Evolutionary conservation across 2,329 filamentous ascomycete species (phyloP).

Genomic region (Cercospora sesami): DNA sequence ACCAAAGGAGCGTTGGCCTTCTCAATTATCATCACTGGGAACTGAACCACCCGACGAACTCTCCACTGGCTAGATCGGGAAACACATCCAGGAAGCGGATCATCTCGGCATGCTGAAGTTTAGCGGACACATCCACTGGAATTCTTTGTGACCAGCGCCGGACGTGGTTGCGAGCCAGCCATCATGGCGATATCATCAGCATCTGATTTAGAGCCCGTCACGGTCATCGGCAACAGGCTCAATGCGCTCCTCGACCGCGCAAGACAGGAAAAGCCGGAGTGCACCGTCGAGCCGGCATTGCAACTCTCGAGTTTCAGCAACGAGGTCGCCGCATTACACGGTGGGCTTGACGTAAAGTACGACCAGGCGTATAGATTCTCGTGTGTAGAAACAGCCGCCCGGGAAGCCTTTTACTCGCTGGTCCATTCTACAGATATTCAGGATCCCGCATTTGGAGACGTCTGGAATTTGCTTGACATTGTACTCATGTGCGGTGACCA

Average conservation of each 20-base stretch:
- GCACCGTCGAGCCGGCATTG: slow-evolving; percentile 48
- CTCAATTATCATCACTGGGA: background rate
- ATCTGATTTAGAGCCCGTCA: slow-evolving; percentile 33
- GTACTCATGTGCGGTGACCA: slow-evolving; percentile 75
- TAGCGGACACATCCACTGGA: background rate
- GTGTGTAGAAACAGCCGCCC: slow-evolving; percentile 78
- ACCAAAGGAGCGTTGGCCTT: background rate
- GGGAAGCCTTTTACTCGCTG: slow-evolving; percentile 69
- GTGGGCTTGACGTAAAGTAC: slow-evolving; percentile 31
- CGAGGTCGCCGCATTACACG: slow-evolving; percentile 31
- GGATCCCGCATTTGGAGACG: slow-evolving; percentile 72
- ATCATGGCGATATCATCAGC: slow-evolving; percentile 35
- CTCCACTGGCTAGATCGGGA: background rate
- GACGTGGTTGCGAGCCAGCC: background rate
- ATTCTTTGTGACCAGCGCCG: background rate
- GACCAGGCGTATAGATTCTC: slow-evolving; percentile 48
- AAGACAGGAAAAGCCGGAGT: slow-evolving; percentile 42
- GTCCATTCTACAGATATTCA: slow-evolving; percentile 66
- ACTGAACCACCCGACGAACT: background rate
- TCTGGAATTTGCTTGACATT: slow-evolving; percentile 94
- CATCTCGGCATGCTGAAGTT: background rate
- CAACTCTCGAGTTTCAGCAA: slow-evolving; percentile 43
- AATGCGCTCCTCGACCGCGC: slow-evolving; percentile 46
- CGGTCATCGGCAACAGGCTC: slow-evolving; percentile 36
- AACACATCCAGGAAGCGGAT: background rate